Base-by-base conservation (phyloP, 768 basidiomycete genomes). In the Trametes sanguinea region DNA sequence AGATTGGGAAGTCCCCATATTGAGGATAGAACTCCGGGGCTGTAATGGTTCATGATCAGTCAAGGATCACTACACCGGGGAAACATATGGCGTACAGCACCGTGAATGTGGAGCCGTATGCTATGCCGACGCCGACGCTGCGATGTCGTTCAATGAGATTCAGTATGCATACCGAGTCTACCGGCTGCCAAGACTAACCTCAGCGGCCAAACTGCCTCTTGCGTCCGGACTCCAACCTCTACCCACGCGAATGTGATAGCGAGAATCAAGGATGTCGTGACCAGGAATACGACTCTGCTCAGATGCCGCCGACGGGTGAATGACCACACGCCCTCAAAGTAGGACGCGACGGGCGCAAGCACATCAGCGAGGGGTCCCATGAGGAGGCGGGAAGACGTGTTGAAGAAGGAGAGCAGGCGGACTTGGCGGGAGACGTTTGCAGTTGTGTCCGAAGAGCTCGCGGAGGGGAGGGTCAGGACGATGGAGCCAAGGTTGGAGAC, bases 401-500 rank as follows among this genome's bases (percentile, higher is more conserved):
- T 94, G 42, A 85, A 80, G 32, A 88, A 65, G 11, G 92, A 89
- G 54, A 93, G 76, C 7, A 87, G 73, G 57, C 84, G 85, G 13
- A 94, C 88, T 78, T 93, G 90, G 14, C 77, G 78, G 6, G 87
- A 76, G 3, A 85, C 62, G 45, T 64, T 61, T 32, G 65, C 62
- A 22, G 62, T 43, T 2, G 33, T 32, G 37, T 64, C 56, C 17
- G 56, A 40, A 6, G 69, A 46, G 4, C 60, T 27, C 3, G 52
- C 13, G 17, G 72, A 66, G 10, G 85, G 83, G 39, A 92, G 80
- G 13, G 91, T 86, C 4, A 87, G 74, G 13, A 88, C 81, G 53
- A 93, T 88, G 1, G 88, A 85, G 40, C 90, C 91, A 50, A 94
- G 86, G 68, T 92, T 94, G 17, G 90, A 87, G 17, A 93, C 85